Evolutionary conservation across 2,329 filamentous ascomycete species (phyloP), one percentile per base, ranked within the genome.

Genomic region (Sclerotinia trifoliorum): DNA sequence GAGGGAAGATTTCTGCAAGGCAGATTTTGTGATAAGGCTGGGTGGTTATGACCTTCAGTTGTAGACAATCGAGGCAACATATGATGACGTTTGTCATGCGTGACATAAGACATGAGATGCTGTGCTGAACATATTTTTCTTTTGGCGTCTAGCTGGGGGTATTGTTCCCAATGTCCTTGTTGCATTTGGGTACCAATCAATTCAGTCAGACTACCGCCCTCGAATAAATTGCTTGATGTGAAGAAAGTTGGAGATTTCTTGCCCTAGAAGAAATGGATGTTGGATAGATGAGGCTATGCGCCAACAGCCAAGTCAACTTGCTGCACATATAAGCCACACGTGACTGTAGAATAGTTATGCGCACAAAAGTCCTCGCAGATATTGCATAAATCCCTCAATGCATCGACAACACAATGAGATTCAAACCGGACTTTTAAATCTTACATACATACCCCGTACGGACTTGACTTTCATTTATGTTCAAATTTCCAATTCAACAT

Each of bases 361-460:
- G 49, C 29, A 48, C 29, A 61, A 42, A 35, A 13, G 42, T 32
- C 39, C 13, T 19, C 13, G 35, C 35, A 57, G 19, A 13, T 7
- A 42, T 26, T 58, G 35, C 58, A 61, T 61, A 61, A 49, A 49
- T 35, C 44, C 44, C 44, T 49, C 26, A 49, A 10, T 61, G 21
- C 26, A 49, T 17, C 7, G 29, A 49, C 44, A 61, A 17, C 44
- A 35, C 35, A 46, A 46, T 39, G n/a, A 44, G 15, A 44, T n/a
- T 15, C 32, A 57, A 35, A 42, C 55, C 21, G 17, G 11, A 57
- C 5, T 42, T n/a, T 10, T 32, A 21, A 58, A 44, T 58, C 56
- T 58, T 29, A 44, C 56, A 58, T 29, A 44, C 56, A 57, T 42
- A 19, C 1, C 13, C 15, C 39, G 1, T 17, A 42, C 39, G 10